Base-by-base conservation (phyloP, 164 flowering plant species). In the Umbilicus rupestris region DNA sequence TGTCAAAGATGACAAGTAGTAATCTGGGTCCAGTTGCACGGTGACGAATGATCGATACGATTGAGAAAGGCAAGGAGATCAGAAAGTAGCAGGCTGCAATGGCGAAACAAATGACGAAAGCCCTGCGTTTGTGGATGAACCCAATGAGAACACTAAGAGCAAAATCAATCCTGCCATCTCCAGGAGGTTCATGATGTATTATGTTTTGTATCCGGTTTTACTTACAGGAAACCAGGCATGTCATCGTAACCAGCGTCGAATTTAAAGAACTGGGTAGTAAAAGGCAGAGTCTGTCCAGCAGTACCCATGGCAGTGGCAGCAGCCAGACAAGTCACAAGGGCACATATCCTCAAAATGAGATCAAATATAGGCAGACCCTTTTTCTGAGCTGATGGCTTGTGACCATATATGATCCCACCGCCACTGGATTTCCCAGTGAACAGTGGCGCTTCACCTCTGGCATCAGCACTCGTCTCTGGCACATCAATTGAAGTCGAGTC, bases 11-110 rank as follows among this genome's bases (percentile, higher is more conserved):
- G 66, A 92, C 69, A 0, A 92, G 79, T 28, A 86, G 75, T 28
- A 92, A 70, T 68, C 86, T 77, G 7, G 81, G 77, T 28, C 81
- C 90, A 0, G 37, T 70, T 17, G 76, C 82, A 11, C 66, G 72
- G 0, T 92, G 92, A 0, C 96, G 85, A 57, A 87, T 73, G 22
- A 89, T 87, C 70, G 75, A 66, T 39, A 87, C 74, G 3, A 89
- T 84, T 20, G 97, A 87, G 78, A 91, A 82, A 4, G 90, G 90
- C 41, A 91, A 70, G 30, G 97, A 86, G 39, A 91, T 84, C 20
- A 82, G 78, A 0, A 91, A 82, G 76, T 89, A 91, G n/a, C 82
- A 89, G 9, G 71, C 69, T 0, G 72, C 81, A 24, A 91, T 65
- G 3, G 85, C 85, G 74, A 80, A 84, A 35, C 82, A 90, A n/a